Percentiles rank a stretch among this genome's conserved stretches.
These are phyloP conservation scores for Hygrophila difformis DNA, from an alignment of 257 asterid species.

Conservation along the genomic window DNA sequence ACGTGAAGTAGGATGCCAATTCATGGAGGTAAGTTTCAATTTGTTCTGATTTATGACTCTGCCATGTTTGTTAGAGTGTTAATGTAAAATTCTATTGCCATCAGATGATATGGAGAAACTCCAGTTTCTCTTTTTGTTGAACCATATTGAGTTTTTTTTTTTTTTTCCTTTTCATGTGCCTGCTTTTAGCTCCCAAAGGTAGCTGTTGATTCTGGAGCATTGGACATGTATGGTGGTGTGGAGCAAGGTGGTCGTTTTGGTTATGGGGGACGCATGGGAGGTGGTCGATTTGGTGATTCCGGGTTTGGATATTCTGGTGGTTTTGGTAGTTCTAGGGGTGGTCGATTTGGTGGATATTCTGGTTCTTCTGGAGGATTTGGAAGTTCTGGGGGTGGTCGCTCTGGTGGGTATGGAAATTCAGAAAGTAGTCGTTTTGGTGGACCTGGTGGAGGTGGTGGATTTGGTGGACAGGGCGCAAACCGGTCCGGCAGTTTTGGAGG, in stretches of 20 bases:
- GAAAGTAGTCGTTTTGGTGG: conserved; percentile 33
- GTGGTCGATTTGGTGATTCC: conserved; percentile 52
- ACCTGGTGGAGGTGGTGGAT: conserved; percentile 16
- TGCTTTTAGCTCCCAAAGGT: conserved; percentile 56
- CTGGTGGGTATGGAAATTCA: conserved; percentile 29
- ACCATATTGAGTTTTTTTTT: too few relatives aligned
- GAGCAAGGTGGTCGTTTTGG: conserved; percentile 9
- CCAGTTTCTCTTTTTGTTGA: too few relatives aligned
- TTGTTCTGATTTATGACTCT: too few relatives aligned
- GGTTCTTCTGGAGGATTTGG: background rate
- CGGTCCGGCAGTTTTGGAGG: conserved; percentile 39
- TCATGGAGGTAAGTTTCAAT: conserved; percentile 45
- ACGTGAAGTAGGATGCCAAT: conserved; percentile 84
- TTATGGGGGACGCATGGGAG: conserved; percentile 5
- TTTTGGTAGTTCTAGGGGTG: conserved; percentile 31
- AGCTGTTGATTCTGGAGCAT: conserved; percentile 47
- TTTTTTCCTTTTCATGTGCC: too few relatives aligned
- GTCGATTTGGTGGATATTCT: conserved; percentile 28
- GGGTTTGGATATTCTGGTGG: conserved; percentile 58
- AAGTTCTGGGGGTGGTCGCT: conserved; percentile 32
- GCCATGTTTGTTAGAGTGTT: too few relatives aligned
- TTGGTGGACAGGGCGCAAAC: conserved; percentile 30
- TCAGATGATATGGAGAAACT: too few relatives aligned
- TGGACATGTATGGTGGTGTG: conserved; percentile 33
- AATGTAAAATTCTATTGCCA: too few relatives aligned